A percentile compares a stretch with the other conserved stretches of the same genome.
Evolutionary conservation across 257 asterid genomes (phyloP).

Genomic region (Gynochthodes officinalis): DNA sequence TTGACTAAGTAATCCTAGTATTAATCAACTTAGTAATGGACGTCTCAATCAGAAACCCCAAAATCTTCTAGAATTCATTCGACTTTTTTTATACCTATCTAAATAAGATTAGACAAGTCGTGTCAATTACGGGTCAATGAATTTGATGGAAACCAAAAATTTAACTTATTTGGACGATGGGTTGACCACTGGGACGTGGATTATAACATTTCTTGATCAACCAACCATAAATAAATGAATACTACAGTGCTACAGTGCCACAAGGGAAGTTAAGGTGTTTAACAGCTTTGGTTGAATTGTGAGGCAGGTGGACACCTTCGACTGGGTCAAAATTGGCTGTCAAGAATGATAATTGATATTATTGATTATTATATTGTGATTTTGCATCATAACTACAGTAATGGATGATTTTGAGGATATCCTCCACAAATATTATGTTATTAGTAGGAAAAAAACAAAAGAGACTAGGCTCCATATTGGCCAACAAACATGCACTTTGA

Average conservation of each 20-base stretch:
- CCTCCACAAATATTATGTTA: no score
- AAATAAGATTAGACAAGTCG: neutral
- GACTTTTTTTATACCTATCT: neutral
- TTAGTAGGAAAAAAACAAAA: no score
- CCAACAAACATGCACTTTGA: neutral
- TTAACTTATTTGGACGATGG: neutral
- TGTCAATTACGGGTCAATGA: neutral
- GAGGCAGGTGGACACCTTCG: neutral
- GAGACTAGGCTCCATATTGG: neutral
- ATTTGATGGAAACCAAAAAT: neutral
- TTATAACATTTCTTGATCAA: neutral
- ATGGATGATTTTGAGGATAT: no score
- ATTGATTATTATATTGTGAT: no score
- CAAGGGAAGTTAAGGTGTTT: no score
- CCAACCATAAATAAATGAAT: no score
- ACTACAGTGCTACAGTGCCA: no score
- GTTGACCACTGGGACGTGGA: neutral
- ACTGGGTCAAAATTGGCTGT: conserved; percentile 9
- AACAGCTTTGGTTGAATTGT: no score
- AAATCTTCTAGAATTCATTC: neutral
- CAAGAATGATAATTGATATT: no score
- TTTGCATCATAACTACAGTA: no score
- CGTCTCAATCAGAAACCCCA: neutral
- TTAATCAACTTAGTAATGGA: neutral
- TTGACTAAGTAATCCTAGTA: no score